Evolutionary conservation across 1,284 basidiomycete species (phyloP), one percentile per base, ranked within the genome.

Genomic region (Austroboletus sp.): DNA sequence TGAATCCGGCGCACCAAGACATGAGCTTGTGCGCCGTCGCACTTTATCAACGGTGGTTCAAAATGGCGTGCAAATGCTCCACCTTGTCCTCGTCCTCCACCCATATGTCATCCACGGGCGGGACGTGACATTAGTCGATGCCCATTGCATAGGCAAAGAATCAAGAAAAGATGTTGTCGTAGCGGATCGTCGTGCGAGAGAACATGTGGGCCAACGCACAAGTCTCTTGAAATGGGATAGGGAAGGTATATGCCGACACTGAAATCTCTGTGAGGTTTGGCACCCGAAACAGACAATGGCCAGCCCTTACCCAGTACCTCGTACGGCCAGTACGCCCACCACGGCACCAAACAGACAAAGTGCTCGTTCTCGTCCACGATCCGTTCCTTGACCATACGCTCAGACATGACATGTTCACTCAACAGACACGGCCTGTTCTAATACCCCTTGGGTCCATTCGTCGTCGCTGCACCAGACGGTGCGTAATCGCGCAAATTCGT

Each of bases 61-160:
- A 95, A 95, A 65, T 94, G 90, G 38, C 65, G 62, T 97, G 93
- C 38, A 95, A 70, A 62, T 96, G 91, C 0, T 89, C 85, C 15
- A 85, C 58, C 38, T 80, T 72, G 35, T 70, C 72, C 16, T 74
- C 69, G 31, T 73, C 69, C 23, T 70, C 65, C 25, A 61, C 57
- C 1, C 60, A 33, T 5, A 48, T 40, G 6, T 51, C 52, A 2
- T 55, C 47, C 15, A 55, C 47, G 23, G 61, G 62, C 2, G 82
- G 80, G 2, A 80, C 66, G 1, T 89, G 87, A 3, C 79, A 76
- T 66, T 89, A 94, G 66, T 88, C 91, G 37, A 97, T 75, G 33
- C 92, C 93, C 91, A 97, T 95, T n/a, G 89, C 93, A 64, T 97
- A 97, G 0, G 93, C 86, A 68, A 97, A 97, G 0, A 89, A 88